Evolutionary conservation across 2,329 filamentous ascomycete genomes (phyloP), one percentile per base, ranked within the genome.

Genomic region (Diaporthe caulivora): DNA sequence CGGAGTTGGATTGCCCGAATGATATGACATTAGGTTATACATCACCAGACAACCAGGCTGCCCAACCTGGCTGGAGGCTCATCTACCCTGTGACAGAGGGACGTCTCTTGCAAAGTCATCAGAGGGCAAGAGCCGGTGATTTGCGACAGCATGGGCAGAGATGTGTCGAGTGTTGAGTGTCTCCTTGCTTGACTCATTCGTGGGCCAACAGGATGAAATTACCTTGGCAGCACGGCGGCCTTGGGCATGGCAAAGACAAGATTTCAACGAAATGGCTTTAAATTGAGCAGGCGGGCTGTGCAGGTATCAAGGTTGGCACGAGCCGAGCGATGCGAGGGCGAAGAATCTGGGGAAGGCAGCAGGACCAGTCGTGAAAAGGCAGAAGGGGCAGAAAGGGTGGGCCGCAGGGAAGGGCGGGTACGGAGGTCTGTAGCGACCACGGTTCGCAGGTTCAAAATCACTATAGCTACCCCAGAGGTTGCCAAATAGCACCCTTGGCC

Each of bases 241-340:
- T 5, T 18, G 58, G 58, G n/a, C 58, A 65, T 51, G 60, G 26
- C 60, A 65, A 51, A 37, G 42, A 24, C 26, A 31, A 65, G 60
- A 65, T 65, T 65, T 24, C 11, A 67, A 26, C 21, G 62, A 53
- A 67, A 67, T 53, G 62, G 62, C 62, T 67, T 67, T 67, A 67
- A 53, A 67, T 67, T 67, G 47, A 67, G n/a, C 47, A 40, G n/a
- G 15, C 47, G 44, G 62, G 62, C 62, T 53, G 62, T 67, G 47
- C 60, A 65, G 42, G 44, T 24, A 44, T 49, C 60, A 49, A 37
- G 62, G 62, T 53, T 53, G 62, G 47, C 62, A 65, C 44, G 44
- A 65, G 62, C 62, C 62, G 62, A 37, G 62, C 15, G 44, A 65
- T 15, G 44, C 2, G 62, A 34, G 60, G 62, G 21, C 37, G 13